Base-by-base conservation (phyloP, 257 asterid genomes). In the Cordia subcordata region DNA sequence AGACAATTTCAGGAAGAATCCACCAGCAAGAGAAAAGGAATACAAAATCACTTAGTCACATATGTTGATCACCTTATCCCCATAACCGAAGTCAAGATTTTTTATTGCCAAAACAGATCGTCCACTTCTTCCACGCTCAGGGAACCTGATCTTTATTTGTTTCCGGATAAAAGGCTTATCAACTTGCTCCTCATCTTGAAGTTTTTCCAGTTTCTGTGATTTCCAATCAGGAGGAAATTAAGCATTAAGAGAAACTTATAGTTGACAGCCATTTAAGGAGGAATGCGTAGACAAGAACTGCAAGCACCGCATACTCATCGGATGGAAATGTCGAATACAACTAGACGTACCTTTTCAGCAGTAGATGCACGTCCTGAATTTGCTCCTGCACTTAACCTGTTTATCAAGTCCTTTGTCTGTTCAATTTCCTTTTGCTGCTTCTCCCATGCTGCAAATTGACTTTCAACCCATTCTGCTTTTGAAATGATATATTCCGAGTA, bases 121-220 rank as follows among this genome's bases (percentile, higher is more conserved):
- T 23, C 99, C 99, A 67, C 99, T 93, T 81, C 85, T 75, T 72
- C 94, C 99, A 54, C 97, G 96, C 64, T 86, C 97, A 0, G 99
- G 99, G 72, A 93, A 93, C 67, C 95, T 82, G 68, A 93, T 93
- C 84, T 85, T 93, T 95, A 89, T 93, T 89, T 93, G 99, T 81
- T 93, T 93, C 60, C 99, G 77, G 53, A 86, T 85, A 78, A 93
- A 93, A 13, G 99, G 99, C 70, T 93, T 93, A 82, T 93, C 99
- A 72, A 93, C 75, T 79, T 86, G 96, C 60, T 89, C 95, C 69
- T 55, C 86, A 18, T 89, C 92, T 81, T 80, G 90, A 72, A 93
- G 97, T 67, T 82, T 93, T 74, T 89, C 99, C 72, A 93, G 85
- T 81, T 93, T 93, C 99, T 93, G 87, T 77, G 61, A 72, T 64